Evolutionary conservation across 192 early-diverging fungal species (phyloP).

Genomic region (Rhizophagus clarus): DNA sequence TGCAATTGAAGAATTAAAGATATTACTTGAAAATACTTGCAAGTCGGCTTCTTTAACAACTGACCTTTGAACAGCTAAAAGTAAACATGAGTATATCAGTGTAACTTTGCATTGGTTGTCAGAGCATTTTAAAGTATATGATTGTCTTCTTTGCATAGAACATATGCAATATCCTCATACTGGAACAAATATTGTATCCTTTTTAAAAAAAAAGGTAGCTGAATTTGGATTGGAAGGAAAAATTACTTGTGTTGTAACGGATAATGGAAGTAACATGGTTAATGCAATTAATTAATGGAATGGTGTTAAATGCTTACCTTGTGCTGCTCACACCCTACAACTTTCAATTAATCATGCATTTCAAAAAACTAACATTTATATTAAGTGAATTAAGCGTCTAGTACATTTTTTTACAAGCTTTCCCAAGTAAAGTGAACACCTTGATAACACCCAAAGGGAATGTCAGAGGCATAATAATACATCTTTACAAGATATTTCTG

Average conservation of each 20-base stretch:
- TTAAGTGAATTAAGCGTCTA: neutral
- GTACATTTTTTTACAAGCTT: neutral
- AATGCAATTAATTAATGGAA: conserved; percentile 1
- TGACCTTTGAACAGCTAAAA: too few species aligned
- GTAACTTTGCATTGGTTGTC: neutral
- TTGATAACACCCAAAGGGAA: neutral
- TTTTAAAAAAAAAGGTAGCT: conserved; percentile 1
- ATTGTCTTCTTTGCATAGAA: conserved; percentile 6
- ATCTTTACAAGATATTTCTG: neutral
- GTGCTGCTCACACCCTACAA: neutral
- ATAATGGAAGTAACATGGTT: too few species aligned
- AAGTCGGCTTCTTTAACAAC: neutral
- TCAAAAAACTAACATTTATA: neutral
- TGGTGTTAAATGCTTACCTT: neutral
- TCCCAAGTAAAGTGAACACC: neutral
- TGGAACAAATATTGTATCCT: neutral
- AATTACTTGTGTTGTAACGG: neutral
- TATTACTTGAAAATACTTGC: neutral
- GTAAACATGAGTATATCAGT: too few species aligned
- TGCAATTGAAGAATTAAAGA: neutral
- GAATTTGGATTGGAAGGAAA: conserved; percentile 2
- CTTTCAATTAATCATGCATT: conserved; percentile 3
- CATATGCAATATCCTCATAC: conserved; percentile 8
- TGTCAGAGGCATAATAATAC: neutral
- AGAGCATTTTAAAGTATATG: neutral